A percentile compares a stretch with the other conserved stretches of the same genome.
phyloP scores from a whole-genome alignment of 441 rosid species.

The Theobroma grandiflorum region DNA sequence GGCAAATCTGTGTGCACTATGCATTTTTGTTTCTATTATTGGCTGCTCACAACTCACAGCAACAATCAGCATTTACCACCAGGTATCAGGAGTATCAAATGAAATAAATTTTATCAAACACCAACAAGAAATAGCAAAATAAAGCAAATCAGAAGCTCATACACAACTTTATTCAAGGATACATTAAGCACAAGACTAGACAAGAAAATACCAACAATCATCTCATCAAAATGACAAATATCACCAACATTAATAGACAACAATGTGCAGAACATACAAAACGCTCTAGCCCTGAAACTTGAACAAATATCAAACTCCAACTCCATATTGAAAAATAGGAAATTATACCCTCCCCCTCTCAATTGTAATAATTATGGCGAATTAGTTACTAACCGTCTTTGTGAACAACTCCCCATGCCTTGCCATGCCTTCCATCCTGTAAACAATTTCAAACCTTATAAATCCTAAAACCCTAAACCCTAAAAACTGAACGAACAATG shows the following conservation, averaged over 20 bases:
- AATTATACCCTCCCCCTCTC: background rate
- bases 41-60: background rate
- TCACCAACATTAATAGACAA: background rate
- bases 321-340: background rate
- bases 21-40: background rate
- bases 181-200: background rate
- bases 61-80: background rate
- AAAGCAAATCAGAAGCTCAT: background rate
- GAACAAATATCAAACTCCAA: background rate
- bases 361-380: background rate
- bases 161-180: background rate
- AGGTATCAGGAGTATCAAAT: background rate
- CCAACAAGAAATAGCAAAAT: background rate
- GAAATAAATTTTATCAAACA: background rate
- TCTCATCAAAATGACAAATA: background rate
- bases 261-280: no score
- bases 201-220: background rate
- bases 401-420: constrained; percentile 94
- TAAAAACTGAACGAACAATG: background rate
- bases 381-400: constrained; percentile 67
- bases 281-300: background rate
- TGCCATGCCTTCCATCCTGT: constrained; percentile 96
- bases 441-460: constrained; percentile 31
- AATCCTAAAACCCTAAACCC: constrained; percentile 28
- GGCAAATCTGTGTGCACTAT: background rate